phyloP scores from a whole-genome alignment of 2,329 filamentous ascomycete species.

The Verticillium longisporum region DNA sequence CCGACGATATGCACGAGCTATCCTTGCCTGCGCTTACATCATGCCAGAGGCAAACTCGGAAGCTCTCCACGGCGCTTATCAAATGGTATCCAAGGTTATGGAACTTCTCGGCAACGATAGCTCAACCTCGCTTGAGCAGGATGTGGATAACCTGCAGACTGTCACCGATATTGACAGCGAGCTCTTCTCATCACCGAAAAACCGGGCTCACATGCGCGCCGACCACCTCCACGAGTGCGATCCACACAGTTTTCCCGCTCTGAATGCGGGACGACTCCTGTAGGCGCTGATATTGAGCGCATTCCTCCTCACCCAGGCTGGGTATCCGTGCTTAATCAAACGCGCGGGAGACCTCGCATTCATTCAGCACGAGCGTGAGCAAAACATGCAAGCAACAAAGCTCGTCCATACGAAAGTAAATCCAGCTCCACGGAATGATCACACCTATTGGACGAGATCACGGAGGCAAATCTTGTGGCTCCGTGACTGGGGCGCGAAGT shows the following conservation, averaged over 20 bases:
- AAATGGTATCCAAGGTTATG: slow-evolving; percentile 52
- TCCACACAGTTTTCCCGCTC: slow-evolving; percentile 54
- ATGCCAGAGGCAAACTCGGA: slow-evolving; percentile 53
- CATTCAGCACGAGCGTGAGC: slow-evolving; percentile 56
- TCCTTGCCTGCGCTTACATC: slow-evolving; percentile 61
- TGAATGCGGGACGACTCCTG: slow-evolving; percentile 50
- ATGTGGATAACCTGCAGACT: slow-evolving; percentile 34
- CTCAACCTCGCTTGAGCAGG: slow-evolving; percentile 42
- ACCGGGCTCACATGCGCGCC: slow-evolving; percentile 38
- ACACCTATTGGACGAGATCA: slow-evolving; percentile 55
- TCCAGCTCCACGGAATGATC: slow-evolving; percentile 50
- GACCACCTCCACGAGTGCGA: slow-evolving; percentile 54
- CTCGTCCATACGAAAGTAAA: slow-evolving; percentile 47
- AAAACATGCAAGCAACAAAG: slow-evolving; percentile 51
- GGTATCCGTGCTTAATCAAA: slow-evolving; percentile 43
- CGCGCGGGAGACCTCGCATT: slow-evolving; percentile 57
- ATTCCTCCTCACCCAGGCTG: slow-evolving; percentile 45
- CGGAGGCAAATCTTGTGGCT: slow-evolving; percentile 67
- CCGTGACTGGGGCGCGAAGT: slow-evolving; percentile 58
- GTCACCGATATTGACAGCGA: slow-evolving; percentile 21
- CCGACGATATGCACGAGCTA: slow-evolving; percentile 58
- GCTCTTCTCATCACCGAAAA: slow-evolving; percentile 29
- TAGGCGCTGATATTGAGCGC: slow-evolving; percentile 58
- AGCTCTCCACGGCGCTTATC: slow-evolving; percentile 53
- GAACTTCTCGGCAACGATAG: slow-evolving; percentile 54